Conservation (phyloP, 2,329 filamentous ascomycete species). For the Sporothrix variecibatus region DNA sequence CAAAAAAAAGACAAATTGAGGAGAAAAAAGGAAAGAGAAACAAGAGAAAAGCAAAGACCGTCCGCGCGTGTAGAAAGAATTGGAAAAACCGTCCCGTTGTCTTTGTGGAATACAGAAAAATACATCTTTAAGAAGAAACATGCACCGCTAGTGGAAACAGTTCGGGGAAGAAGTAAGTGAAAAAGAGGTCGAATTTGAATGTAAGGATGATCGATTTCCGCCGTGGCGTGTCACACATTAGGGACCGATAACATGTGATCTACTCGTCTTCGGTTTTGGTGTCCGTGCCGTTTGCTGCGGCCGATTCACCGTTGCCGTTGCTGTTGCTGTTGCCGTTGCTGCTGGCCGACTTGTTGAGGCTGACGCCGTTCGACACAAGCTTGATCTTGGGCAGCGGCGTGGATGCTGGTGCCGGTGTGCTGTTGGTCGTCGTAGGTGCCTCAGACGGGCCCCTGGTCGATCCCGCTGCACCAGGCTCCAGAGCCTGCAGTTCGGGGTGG, state of each 20-base stretch:
- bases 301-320: background rate
- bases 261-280: slow-evolving; percentile 23
- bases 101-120: slow-evolving; percentile 15
- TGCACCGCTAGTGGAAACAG: slow-evolving; percentile 7
- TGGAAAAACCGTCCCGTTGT: background rate
- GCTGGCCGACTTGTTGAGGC: slow-evolving; percentile 18
- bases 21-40: background rate
- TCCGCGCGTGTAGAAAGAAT: background rate
- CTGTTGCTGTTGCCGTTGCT: slow-evolving; percentile 15
- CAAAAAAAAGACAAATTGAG: background rate
- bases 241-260: background rate
- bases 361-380: slow-evolving; percentile 33
- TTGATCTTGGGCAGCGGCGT: slow-evolving; percentile 33
- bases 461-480: slow-evolving; percentile 30
- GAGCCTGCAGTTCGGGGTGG: slow-evolving; percentile 35
- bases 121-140: slow-evolving; percentile 7
- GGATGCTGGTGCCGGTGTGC: slow-evolving; percentile 30
- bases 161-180: background rate
- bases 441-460: slow-evolving; percentile 45
- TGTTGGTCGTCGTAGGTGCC: slow-evolving; percentile 42
- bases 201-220: background rate
- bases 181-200: background rate
- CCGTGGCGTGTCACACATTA: background rate
- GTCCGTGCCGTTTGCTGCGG: slow-evolving; percentile 19
- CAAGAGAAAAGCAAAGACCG: background rate